Evolutionary conservation across 2,329 filamentous ascomycete species (phyloP), one percentile per base, ranked within the genome.

Genomic region (Aspergillus sergii): DNA sequence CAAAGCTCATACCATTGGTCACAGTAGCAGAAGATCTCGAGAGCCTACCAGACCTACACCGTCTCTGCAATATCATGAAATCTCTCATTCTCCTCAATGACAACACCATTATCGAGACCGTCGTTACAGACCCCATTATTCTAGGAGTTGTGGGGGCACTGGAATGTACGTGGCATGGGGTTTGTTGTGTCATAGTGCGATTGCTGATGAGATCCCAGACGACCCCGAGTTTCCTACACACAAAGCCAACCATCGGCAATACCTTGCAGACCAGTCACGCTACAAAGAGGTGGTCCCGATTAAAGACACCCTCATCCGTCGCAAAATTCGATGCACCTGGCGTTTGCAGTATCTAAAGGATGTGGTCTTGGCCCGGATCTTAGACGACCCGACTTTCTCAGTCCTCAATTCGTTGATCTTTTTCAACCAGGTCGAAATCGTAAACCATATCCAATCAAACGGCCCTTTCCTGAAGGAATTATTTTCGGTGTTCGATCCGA

Each of bases 401-500:
- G 94, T 98, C 30, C 88, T 99, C 68, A 99, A 98, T 80, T 97
- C 93, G 57, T 86, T 98, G 71, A 99, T 99, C 69, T 99, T 97
- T 82, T 99, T 96, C 84, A 95, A 98, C 80, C 95, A 99, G 81
- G 94, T 98, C 71, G 95, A 98, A 74, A 97, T 99, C 74, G 91
- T 99, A 57, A 92, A 94, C 73, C 92, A 98, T 78, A 84, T 99
- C n/a, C 94, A 97, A 77, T 85, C 84, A 30, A 97, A 97, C 71
- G 83, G 83, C 0, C 80, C 81, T 1, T 97, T 97, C 72, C 81
- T 98, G 32, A 89, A 88, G 68, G 92, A 97, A 66, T 85, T 98
- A 4, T 99, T 98, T 76, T 86, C 86, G 59, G 93, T 98, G 66
- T 97, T 98, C 73, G 86, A 85, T 23, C 82, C 88, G 0, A 83